These are phyloP conservation scores for Metschnikowia hibisci DNA, from an alignment of 805 yeast species.

Conservation along the genomic window DNA sequence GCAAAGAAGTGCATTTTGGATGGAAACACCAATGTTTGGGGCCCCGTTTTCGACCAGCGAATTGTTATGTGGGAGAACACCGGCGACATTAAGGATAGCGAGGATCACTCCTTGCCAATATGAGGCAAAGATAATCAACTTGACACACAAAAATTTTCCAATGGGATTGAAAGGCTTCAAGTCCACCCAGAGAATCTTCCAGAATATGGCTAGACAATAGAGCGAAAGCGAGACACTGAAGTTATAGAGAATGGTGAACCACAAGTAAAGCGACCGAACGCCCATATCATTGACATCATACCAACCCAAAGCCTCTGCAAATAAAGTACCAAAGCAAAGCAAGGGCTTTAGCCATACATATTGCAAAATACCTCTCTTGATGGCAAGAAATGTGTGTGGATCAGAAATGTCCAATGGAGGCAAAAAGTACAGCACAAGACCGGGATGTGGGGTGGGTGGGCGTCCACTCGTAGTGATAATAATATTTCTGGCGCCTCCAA, in stretches of 20 bases:
- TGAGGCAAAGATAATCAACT: slow-evolving; percentile 92
- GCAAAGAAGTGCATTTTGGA: slow-evolving; percentile 77
- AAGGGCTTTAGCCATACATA: slow-evolving; percentile 94
- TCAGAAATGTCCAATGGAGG: slow-evolving; percentile 77
- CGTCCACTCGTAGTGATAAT: slow-evolving; percentile 69
- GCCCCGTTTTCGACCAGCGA: slow-evolving; percentile 24
- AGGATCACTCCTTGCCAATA: slow-evolving; percentile 88
- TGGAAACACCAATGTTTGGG: slow-evolving; percentile 48
- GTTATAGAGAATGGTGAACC: slow-evolving; percentile 72
- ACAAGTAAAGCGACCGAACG: slow-evolving; percentile 48
- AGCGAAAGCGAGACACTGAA: slow-evolving; percentile 75
- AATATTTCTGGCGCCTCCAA: slow-evolving; percentile 90
- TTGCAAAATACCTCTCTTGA: slow-evolving; percentile 85
- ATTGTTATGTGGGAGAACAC: slow-evolving; percentile 36
- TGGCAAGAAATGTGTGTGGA: slow-evolving; percentile 68
- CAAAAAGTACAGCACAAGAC: slow-evolving; percentile 45
- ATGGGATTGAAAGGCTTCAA: slow-evolving; percentile 79
- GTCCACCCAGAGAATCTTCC: slow-evolving; percentile 84
- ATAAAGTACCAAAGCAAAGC: slow-evolving; percentile 53
- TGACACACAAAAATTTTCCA: slow-evolving; percentile 90
- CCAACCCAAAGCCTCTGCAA: slow-evolving; percentile 45
- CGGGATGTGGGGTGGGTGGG: slow-evolving; percentile 66
- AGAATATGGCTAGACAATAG: slow-evolving; percentile 82
- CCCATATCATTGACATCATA: slow-evolving; percentile 52
- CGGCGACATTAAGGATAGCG: slow-evolving; percentile 48